Percentiles rank a stretch among this genome's conserved stretches.
Evolutionary conservation across 2,329 filamentous ascomycete genomes (phyloP).

Genomic region (Fusarium sp.): DNA sequence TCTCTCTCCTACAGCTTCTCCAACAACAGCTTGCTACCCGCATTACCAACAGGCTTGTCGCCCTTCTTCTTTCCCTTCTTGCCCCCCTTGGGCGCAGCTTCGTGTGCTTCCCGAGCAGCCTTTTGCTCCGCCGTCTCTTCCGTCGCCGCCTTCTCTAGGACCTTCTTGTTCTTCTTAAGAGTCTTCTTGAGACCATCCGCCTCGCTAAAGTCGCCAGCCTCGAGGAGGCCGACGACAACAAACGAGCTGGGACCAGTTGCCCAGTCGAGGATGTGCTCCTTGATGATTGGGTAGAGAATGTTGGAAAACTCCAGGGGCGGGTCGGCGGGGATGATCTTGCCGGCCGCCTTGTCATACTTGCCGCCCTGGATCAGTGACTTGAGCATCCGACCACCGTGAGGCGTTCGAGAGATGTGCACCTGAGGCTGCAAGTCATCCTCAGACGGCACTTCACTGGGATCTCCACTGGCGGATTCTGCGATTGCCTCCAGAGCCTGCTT

Average conservation of each 20-base stretch:
- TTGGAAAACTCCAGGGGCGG: slow-evolving; percentile 85
- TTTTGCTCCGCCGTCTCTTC: slow-evolving; percentile 68
- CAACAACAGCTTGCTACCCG: slow-evolving; percentile 71
- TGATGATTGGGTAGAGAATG: slow-evolving; percentile 84
- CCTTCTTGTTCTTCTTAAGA: slow-evolving; percentile 79
- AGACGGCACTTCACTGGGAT: slow-evolving; percentile 59
- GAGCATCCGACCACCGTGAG: slow-evolving; percentile 83
- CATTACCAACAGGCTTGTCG: slow-evolving; percentile 67
- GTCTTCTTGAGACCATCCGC: slow-evolving; percentile 75
- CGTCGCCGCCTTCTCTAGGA: slow-evolving; percentile 74
- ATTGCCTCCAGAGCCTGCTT: slow-evolving; percentile 77
- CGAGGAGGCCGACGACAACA: slow-evolving; percentile 83
- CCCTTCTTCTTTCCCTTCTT: slow-evolving; percentile 59
- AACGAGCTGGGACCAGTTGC: slow-evolving; percentile 89
- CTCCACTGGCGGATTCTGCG: slow-evolving; percentile 71
- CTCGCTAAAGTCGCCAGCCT: slow-evolving; percentile 77
- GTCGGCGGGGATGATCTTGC: slow-evolving; percentile 77
- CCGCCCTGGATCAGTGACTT: slow-evolving; percentile 93
- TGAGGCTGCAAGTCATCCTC: slow-evolving; percentile 56
- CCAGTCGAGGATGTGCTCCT: slow-evolving; percentile 82
- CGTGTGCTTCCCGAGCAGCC: slow-evolving; percentile 62
- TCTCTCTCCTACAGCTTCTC: slow-evolving; percentile 61
- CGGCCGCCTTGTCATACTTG: slow-evolving; percentile 80
- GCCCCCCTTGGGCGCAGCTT: slow-evolving; percentile 57
- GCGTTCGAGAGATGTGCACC: slow-evolving; percentile 70